Evolutionary conservation across 371 early-diverging fungal genomes (phyloP).

Genomic region (Coemansia sp.): DNA sequence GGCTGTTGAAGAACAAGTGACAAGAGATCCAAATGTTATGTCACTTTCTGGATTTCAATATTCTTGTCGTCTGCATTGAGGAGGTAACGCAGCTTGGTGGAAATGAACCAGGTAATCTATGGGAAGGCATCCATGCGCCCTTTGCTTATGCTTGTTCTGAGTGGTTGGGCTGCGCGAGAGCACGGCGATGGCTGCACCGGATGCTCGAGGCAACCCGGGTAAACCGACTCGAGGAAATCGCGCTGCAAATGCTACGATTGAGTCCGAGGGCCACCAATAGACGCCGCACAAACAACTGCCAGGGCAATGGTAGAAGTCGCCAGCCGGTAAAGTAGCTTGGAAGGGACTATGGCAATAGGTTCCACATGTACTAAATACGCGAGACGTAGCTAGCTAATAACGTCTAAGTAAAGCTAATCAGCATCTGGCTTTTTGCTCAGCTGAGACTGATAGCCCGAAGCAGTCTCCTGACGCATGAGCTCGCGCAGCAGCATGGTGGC

Average conservation of each 20-base stretch:
- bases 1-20: too few species aligned
- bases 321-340: neutral
- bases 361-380: too few species aligned
- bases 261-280: neutral
- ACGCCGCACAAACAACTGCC: conserved; percentile 5
- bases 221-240: neutral
- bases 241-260: conserved; percentile 3
- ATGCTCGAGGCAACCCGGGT: conserved; percentile 8
- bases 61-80: too few species aligned
- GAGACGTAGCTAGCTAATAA: too few species aligned
- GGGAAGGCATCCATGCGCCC: too few species aligned
- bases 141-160: too few species aligned
- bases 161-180: neutral
- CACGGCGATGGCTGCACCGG: conserved; percentile 6
- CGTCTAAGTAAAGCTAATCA: too few species aligned
- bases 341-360: too few species aligned
- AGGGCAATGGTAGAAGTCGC: conserved; percentile 5
- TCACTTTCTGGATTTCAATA: too few species aligned
- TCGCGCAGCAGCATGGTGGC: conserved; percentile 98
- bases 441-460: conserved; percentile 57
- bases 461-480: conserved; percentile 79
- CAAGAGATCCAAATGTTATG: too few species aligned
- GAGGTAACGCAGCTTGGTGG: too few species aligned
- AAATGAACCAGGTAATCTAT: too few species aligned
- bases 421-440: conserved; percentile 25